A percentile compares a stretch with the other conserved stretches of the same genome.
Evolutionary conservation across 208 protist species (phyloP).

Genomic region (Acanthamoeba royreba): DNA sequence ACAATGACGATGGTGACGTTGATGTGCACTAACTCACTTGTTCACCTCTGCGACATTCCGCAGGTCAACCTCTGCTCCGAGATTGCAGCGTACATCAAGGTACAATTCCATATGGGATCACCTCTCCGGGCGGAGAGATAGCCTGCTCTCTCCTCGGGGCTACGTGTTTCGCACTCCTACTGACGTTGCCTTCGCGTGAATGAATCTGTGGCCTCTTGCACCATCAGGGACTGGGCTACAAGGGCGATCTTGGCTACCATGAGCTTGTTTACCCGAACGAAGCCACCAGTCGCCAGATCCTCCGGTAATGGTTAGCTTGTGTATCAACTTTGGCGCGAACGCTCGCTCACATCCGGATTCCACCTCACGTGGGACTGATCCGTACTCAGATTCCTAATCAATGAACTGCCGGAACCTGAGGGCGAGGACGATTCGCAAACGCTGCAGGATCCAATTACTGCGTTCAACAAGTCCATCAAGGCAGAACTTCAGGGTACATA

Average conservation of each 20-base stretch:
- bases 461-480: neutral
- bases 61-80: constrained; percentile 30
- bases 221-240: constrained; percentile 49
- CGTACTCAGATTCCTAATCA: constrained; percentile 31
- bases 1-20: too few relatives aligned
- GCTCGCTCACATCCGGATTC: too few relatives aligned
- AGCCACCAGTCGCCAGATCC: constrained; percentile 43
- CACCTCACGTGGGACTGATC: constrained; percentile 10
- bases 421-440: neutral
- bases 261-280: constrained; percentile 66
- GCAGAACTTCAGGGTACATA: neutral
- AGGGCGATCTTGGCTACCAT: constrained; percentile 62
- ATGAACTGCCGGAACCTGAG: constrained; percentile 40
- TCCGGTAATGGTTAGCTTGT: constrained; percentile 25
- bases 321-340: too few relatives aligned
- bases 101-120: neutral
- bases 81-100: constrained; percentile 34
- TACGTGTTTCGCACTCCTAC: too few relatives aligned
- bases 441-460: neutral
- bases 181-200: neutral
- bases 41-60: neutral
- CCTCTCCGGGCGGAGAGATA: neutral
- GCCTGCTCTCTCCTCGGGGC: neutral
- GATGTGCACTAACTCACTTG: neutral
- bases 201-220: neutral